phyloP scores from a whole-genome alignment of 495 filamentous ascomycete species.

The Podospora pseudopauciseta region DNA sequence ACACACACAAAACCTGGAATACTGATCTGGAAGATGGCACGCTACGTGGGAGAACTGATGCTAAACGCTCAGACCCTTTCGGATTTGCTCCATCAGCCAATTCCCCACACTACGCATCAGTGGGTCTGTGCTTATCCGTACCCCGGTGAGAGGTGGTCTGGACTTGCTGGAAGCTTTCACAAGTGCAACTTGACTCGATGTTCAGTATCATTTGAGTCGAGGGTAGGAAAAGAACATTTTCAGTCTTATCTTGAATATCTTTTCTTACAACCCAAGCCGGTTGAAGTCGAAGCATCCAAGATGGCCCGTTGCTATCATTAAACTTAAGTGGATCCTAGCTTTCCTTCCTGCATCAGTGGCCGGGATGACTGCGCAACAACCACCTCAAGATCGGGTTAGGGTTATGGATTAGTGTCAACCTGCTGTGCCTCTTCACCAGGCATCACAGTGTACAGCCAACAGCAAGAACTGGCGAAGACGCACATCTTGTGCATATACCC shows the following conservation, averaged over 20 bases:
- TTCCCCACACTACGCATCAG: background rate
- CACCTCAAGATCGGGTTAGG: background rate
- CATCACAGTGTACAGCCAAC: background rate
- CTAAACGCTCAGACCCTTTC: conserved; percentile 1
- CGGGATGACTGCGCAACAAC: background rate
- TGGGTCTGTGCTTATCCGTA: background rate
- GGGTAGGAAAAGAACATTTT: no score
- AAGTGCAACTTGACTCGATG: no score
- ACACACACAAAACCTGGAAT: no score
- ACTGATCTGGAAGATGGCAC: background rate
- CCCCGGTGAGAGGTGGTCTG: background rate
- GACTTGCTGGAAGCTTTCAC: no score
- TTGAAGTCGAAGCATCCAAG: background rate
- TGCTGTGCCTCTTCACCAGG: background rate
- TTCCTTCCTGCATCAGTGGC: background rate
- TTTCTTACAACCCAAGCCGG: background rate
- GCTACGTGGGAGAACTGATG: background rate
- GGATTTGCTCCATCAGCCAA: background rate
- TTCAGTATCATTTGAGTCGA: no score
- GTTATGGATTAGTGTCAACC: background rate
- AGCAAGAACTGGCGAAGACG: background rate
- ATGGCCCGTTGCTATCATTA: background rate
- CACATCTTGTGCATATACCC: background rate
- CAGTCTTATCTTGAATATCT: no score
- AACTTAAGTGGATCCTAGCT: background rate